A percentile compares a stretch with the other conserved stretches of the same genome.
Evolutionary conservation across 106 monocot genomes (phyloP).

Genomic region (Dioscorea alata): DNA sequence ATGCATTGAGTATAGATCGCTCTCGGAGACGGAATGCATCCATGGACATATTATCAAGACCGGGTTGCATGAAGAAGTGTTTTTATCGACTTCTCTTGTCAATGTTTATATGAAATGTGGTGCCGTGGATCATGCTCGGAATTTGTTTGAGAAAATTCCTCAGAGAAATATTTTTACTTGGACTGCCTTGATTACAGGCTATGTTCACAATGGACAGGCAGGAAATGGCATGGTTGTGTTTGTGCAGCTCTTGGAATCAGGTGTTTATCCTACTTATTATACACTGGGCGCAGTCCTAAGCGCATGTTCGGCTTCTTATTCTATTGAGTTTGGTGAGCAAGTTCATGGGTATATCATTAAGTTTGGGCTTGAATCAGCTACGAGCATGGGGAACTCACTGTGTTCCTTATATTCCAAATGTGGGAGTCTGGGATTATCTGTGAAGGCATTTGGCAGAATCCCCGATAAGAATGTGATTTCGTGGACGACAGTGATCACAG

Average conservation of each 20-base stretch:
- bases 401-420: constrained; percentile 78
- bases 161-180: constrained; percentile 53
- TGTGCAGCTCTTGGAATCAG: constrained; percentile 37
- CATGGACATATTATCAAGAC: constrained; percentile 74
- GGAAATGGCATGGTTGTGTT: constrained; percentile 45
- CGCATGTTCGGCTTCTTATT: constrained; percentile 34
- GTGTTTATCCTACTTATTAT: constrained; percentile 58
- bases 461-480: constrained; percentile 78
- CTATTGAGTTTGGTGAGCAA: constrained; percentile 53
- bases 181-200: constrained; percentile 76
- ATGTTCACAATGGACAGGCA: constrained; percentile 53
- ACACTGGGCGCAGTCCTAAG: constrained; percentile 65
- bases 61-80: constrained; percentile 38
- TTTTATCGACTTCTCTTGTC: constrained; percentile 61
- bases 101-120: constrained; percentile 68
- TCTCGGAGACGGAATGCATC: constrained; percentile 26
- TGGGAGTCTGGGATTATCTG: constrained; percentile 38
- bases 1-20: constrained; percentile 40
- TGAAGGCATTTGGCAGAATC: constrained; percentile 54
- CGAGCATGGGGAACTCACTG: constrained; percentile 70
- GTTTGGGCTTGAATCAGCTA: constrained; percentile 37
- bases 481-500: constrained; percentile 80
- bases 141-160: constrained; percentile 53
- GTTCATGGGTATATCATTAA: constrained; percentile 77
- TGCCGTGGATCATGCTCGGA: constrained; percentile 26